These are phyloP conservation scores for Martiniozyma asiatica DNA, from an alignment of 1,139 yeast genomes.

Conservation along the genomic window DNA sequence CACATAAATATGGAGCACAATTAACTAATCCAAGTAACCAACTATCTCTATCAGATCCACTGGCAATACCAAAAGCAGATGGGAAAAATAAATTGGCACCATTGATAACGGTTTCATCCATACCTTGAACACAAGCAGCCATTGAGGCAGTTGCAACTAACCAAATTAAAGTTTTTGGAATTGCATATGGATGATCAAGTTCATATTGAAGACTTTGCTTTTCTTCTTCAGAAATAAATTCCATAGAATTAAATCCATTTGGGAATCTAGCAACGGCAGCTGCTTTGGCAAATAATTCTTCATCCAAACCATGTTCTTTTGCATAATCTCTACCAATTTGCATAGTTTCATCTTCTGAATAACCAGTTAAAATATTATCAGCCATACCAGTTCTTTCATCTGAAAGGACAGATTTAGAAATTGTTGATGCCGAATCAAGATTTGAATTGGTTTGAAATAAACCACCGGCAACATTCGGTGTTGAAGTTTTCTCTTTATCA, in stretches of 20 bases:
- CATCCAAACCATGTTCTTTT: slow-evolving; percentile 44
- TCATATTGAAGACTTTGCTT: slow-evolving; percentile 38
- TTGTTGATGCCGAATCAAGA: too few relatives aligned
- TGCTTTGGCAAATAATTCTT: slow-evolving; percentile 56
- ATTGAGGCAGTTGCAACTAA: slow-evolving; percentile 67
- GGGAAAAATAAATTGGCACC: slow-evolving; percentile 76
- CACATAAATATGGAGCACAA: slow-evolving; percentile 72
- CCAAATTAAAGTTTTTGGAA: slow-evolving; percentile 47
- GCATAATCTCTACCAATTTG: slow-evolving; percentile 67
- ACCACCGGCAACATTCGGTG: too few relatives aligned
- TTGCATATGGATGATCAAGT: slow-evolving; percentile 52
- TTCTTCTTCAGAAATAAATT: slow-evolving; percentile 47
- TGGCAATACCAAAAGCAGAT: slow-evolving; percentile 36
- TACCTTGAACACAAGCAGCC: slow-evolving; percentile 89
- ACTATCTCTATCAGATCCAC: slow-evolving; percentile 37
- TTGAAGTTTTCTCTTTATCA: too few relatives aligned
- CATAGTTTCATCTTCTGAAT: slow-evolving; percentile 54
- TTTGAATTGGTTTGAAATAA: too few relatives aligned
- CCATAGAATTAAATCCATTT: slow-evolving; percentile 44
- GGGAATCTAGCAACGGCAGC: slow-evolving; percentile 72
- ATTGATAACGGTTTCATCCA: slow-evolving; percentile 81
- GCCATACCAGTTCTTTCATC: too few relatives aligned
- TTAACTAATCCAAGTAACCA: slow-evolving; percentile 69
- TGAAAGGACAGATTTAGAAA: too few relatives aligned
- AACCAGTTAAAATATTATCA: slow-evolving; percentile 13